Base-by-base conservation (phyloP, 768 basidiomycete genomes). In the Rhodotorula taiwanensis region DNA sequence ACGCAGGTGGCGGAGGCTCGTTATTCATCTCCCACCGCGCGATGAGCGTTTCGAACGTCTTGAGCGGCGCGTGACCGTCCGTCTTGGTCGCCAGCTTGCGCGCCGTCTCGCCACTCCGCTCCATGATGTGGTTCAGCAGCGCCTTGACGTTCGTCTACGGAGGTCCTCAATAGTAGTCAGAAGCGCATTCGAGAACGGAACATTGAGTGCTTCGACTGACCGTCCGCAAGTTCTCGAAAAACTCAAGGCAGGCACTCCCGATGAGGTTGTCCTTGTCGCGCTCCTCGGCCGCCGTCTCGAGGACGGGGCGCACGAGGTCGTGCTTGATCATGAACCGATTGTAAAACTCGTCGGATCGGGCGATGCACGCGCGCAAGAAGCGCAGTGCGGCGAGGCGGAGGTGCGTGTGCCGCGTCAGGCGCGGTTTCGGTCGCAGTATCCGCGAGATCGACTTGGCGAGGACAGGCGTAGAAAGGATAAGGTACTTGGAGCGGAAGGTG, bases 191-290 rank as follows among this genome's bases (percentile, higher is more conserved):
- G 43, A 41, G 55, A 23, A 28, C 28, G 43, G 16, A 27, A 51
- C 30, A 65, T 11, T 18, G 23, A 15, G 18, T 33, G n/a, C 5
- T 16, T 21, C n/a, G 5, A 44, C 45, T 50, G 25, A 93, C 92
- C 78, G 84, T 82, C 58, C 91, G 85, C 76, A 98, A 87, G 70
- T 83, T 82, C 71, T 99, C 95, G 72, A 98, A 92, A 67, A 88
- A 87, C 75, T 98, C 95, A 75, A 95, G 86, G 79, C 91, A 97
- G 43, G 92, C 89, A 71, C 91, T 92, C 71, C 86, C 88, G 58
- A 99, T 79, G 64, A 99, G 81, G 77, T 93, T 99, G 75, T 99
- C 95, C 61, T 89, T 81, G 56, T 81, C 79, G 39, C 87, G 86
- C 76, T 95, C 93, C 4, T 43, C 58, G 33, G 86, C 73, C n/a